Evolutionary conservation across 768 basidiomycete species (phyloP).

Genomic region (Suillus subalutaceus): DNA sequence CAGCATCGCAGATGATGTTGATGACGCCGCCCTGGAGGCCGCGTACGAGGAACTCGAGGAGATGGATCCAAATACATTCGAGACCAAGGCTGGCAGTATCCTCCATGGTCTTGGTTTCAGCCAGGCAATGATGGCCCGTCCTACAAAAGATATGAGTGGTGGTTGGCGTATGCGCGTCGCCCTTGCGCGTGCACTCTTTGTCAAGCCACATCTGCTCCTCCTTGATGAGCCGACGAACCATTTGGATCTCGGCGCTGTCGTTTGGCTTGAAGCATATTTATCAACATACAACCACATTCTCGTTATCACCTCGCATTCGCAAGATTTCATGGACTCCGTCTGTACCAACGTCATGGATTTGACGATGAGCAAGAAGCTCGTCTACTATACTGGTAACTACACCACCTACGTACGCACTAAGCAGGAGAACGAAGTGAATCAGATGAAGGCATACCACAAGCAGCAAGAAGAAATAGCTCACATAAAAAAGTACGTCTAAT

Average conservation of each 20-base stretch:
- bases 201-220: conserved; percentile 94
- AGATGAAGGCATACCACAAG: conserved; percentile 99
- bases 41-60: conserved; percentile 97
- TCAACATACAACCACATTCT: conserved; percentile 99
- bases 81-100: conserved; percentile 93
- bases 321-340: conserved; percentile 97
- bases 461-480: conserved; percentile 98
- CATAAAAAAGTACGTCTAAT: conserved; percentile 83
- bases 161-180: conserved; percentile 99
- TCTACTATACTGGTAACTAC: conserved; percentile 97
- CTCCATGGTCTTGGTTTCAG: conserved; percentile 97
- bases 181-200: conserved; percentile 91
- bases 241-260: conserved; percentile 95
- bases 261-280: conserved; percentile 98
- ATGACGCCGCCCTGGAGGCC: conserved; percentile 84
- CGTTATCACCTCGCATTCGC: conserved; percentile 97
- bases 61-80: conserved; percentile 93
- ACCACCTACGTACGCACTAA: conserved; percentile 96
- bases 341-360: conserved; percentile 99
- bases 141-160: conserved; percentile 98
- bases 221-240: conserved; percentile 95
- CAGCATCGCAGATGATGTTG: conserved; percentile 85
- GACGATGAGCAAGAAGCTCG: conserved; percentile 86
- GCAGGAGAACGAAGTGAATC: conserved; percentile 97
- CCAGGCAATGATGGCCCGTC: conserved; percentile 89